Percentiles rank a stretch among this genome's conserved stretches.
Evolutionary conservation across 768 basidiomycete species (phyloP).

Genomic region (Auriscalpium microsporum): DNA sequence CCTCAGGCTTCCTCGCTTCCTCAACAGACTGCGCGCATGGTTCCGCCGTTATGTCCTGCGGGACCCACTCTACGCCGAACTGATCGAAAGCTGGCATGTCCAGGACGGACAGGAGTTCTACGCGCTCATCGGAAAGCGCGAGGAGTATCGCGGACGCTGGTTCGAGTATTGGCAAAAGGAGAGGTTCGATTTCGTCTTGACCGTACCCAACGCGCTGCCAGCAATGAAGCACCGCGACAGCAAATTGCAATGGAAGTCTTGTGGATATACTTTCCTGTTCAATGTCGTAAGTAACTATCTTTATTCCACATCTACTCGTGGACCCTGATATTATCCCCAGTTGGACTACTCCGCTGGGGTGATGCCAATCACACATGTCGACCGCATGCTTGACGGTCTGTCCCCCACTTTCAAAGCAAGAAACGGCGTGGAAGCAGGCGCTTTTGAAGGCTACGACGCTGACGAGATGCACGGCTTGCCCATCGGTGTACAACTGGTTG

Average conservation of each 20-base stretch:
- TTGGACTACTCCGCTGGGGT: conserved; percentile 54
- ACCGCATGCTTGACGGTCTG: conserved; percentile 34
- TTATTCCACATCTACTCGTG: neutral
- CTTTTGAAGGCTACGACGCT: conserved; percentile 49
- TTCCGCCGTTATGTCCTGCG: conserved; percentile 43
- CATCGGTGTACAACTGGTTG: conserved; percentile 57
- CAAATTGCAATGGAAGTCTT: conserved; percentile 42
- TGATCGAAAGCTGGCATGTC: conserved; percentile 39
- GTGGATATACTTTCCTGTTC: conserved; percentile 59
- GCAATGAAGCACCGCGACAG: conserved; percentile 48
- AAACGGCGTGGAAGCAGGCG: conserved; percentile 36
- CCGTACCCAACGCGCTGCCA: conserved; percentile 53
- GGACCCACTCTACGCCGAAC: conserved; percentile 44
- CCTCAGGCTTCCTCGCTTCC: conserved; percentile 37
- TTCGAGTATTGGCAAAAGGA: conserved; percentile 32
- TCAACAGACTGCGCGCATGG: conserved; percentile 40
- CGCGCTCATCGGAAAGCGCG: conserved; percentile 36
- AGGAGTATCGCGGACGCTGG: conserved; percentile 34
- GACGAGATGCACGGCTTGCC: conserved; percentile 61
- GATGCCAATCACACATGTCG: conserved; percentile 48
- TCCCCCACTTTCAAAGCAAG: conserved; percentile 26
- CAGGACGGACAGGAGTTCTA: conserved; percentile 46
- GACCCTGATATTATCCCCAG: conserved; percentile 13
- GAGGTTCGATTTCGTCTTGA: conserved; percentile 55
- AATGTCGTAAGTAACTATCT: conserved; percentile 40